Base-by-base conservation (phyloP, 2,329 filamentous ascomycete species). In the Albophoma yamanashiensis region DNA sequence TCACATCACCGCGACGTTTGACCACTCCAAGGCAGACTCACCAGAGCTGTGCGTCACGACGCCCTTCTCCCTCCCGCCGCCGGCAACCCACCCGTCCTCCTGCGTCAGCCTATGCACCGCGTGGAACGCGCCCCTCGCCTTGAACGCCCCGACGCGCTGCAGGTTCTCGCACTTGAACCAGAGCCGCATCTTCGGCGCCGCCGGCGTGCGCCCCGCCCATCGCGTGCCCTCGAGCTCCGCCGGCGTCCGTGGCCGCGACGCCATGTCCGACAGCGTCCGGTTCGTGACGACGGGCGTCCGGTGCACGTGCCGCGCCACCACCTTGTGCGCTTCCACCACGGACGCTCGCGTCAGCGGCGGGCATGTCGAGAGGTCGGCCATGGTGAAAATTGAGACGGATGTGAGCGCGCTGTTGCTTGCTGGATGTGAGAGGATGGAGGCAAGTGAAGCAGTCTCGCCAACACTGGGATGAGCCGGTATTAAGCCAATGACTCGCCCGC, bases 111-210 rank as follows among this genome's bases (percentile, higher is more conserved):
- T 76, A 67, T 86, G 81, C 43, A 96, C 71, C 0, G 92, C 92
- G 73, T 97, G 91, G 67, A 96, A 97, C 0, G 92, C 93, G 6
- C 93, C 94, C 8, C 93, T 80, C 20, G 86, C 89, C 76, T 97
- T 97, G 79, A 97, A 97, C 1, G 93, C 93, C 58, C 93, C 94
- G 59, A 95, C 86, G 59, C 86, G 85, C 78, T 97, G 94, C 61
- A 91, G 78, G 73, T 97, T 97, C 79, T 97, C 93, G 74, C 91
- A 95, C 78, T 97, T 97, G 83, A 97, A 96, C 78, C 90, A 94
- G 58, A 97, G 79, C 15, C 85, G 80, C 45, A 96, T 76, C 57
- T 76, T 83, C 0, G 91, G 91, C 4, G 71, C 76, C 1, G 88
- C 84, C 0, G 86, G 81, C n/a, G 70, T 69, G 45, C 79, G 75